Conservation (phyloP, 2,329 filamentous ascomycete genomes). For the Fusarium sambucinum region DNA sequence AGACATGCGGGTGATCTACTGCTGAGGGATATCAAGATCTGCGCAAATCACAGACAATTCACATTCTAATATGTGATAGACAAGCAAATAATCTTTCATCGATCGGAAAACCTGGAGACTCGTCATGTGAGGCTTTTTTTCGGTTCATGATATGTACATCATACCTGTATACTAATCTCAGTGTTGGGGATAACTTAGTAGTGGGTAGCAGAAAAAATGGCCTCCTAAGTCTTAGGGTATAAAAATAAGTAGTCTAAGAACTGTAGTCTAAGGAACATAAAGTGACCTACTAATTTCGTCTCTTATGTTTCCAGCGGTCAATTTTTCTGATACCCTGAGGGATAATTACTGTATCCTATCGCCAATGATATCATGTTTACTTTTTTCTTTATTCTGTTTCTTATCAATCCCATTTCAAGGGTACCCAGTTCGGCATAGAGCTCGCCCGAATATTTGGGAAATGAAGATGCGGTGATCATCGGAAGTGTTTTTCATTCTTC, state of each 20-base stretch:
- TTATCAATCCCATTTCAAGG: background rate
- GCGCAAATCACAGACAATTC: constrained; percentile 28
- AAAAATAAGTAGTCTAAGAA: no score
- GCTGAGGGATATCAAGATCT: constrained; percentile 29
- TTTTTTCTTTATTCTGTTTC: background rate
- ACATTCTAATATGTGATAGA: constrained; percentile 27
- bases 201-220: no score
- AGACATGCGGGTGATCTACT: constrained; percentile 33
- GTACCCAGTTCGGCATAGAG: background rate
- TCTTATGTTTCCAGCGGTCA: no score
- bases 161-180: background rate
- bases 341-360: background rate
- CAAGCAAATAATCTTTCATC: background rate
- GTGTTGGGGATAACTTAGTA: no score
- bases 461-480: constrained; percentile 9
- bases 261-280: no score
- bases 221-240: no score
- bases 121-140: background rate
- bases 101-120: background rate
- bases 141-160: background rate
- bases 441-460: constrained; percentile 1
- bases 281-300: no score
- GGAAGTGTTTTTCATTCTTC: background rate
- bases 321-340: no score
- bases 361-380: background rate